Evolutionary conservation across 1,139 yeast genomes (phyloP).

Genomic region (Hyphopichia wangnamkhiaoensis): DNA sequence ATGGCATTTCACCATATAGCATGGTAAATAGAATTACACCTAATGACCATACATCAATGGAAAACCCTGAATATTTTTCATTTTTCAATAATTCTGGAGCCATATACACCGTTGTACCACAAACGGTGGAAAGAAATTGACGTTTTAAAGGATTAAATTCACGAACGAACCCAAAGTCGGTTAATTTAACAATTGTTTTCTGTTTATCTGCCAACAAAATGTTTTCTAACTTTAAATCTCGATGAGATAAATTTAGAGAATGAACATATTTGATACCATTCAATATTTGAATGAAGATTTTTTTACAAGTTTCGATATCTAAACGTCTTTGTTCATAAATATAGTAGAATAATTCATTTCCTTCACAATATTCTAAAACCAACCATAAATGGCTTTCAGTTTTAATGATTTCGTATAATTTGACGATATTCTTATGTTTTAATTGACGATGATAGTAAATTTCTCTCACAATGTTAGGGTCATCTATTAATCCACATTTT

Average conservation of each 20-base stretch:
- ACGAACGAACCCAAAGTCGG: conserved; percentile 94
- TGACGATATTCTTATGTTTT: conserved; percentile 80
- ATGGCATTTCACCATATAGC: conserved; percentile 87
- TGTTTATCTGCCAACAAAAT: conserved; percentile 70
- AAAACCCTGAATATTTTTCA: conserved; percentile 76
- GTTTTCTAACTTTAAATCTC: conserved; percentile 89
- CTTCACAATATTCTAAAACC: conserved; percentile 87
- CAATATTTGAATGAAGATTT: conserved; percentile 72
- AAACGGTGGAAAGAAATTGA: conserved; percentile 71
- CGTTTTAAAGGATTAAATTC: conserved; percentile 59
- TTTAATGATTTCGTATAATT: conserved; percentile 80
- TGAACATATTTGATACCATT: conserved; percentile 88
- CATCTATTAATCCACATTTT: conserved; percentile 79
- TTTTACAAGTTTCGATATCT: conserved; percentile 53
- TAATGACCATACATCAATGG: conserved; percentile 87
- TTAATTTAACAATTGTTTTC: conserved; percentile 61
- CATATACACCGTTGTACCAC: conserved; percentile 90
- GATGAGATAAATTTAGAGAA: conserved; percentile 76
- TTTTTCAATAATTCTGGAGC: conserved; percentile 73
- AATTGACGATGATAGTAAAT: conserved; percentile 86
- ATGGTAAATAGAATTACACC: conserved; percentile 93
- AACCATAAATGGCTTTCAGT: conserved; percentile 83
- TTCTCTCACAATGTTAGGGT: conserved; percentile 89
- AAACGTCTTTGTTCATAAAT: conserved; percentile 60
- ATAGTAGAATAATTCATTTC: conserved; percentile 80